Conservation (phyloP, 1,139 yeast genomes). For the Geotrichum citri-aurantii region DNA sequence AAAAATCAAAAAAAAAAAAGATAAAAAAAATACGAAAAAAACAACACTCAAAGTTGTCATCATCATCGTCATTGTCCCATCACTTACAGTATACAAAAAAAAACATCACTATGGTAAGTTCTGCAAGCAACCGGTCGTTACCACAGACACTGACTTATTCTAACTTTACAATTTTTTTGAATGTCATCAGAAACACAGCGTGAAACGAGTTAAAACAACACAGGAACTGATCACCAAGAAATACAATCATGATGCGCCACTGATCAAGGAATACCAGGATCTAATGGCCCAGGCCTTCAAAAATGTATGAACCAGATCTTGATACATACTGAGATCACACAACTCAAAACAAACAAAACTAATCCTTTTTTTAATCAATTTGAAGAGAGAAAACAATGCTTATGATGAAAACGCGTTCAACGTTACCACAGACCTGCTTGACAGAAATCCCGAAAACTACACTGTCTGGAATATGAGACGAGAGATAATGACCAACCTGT, state of each 20-base stretch:
- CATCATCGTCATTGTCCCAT: not conserved
- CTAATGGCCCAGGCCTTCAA: conserved; percentile 44
- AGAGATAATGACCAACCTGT: conserved; percentile 46
- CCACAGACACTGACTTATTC: not conserved
- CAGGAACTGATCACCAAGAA: conserved; percentile 47
- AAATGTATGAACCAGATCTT: conserved; percentile 7
- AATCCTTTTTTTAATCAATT: conserved; percentile 3
- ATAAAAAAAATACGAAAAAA: not conserved
- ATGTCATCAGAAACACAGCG: conserved; percentile 47
- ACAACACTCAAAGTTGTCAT: not conserved
- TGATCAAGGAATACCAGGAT: conserved; percentile 51
- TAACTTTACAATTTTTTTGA: not conserved
- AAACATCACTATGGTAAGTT: not conserved
- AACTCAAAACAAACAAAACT: not conserved
- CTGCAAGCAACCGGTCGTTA: not conserved
- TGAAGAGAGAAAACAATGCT: conserved; percentile 17
- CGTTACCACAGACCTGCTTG: conserved; percentile 52
- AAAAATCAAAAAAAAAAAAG: not conserved
- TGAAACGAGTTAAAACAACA: conserved; percentile 54
- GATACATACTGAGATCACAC: not conserved
- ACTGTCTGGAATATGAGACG: conserved; percentile 88
- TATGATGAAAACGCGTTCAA: conserved; percentile 45
- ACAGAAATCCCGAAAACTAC: conserved; percentile 78
- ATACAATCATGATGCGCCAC: conserved; percentile 46
- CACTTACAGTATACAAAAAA: not conserved